Evolutionary conservation across 805 yeast species (phyloP), one percentile per base, ranked within the genome.

Genomic region (Saturnispora bothae): DNA sequence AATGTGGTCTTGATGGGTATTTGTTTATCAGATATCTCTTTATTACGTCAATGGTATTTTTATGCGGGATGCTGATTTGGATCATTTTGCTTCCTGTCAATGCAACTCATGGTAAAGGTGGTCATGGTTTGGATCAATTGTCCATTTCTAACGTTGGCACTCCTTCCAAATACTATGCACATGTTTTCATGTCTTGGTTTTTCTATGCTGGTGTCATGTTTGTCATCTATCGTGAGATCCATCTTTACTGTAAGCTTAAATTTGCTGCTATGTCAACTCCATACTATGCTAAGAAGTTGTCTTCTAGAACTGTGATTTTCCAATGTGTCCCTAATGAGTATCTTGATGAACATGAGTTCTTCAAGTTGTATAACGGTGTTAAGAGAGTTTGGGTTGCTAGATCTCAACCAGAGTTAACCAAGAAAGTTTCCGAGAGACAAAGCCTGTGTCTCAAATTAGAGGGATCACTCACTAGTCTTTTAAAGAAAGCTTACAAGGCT

Each of bases 1-100:
- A 89, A 51, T 80, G 92, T 16, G 97, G 96, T 14, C 56, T 89
- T n/a, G 97, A 89, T 55, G 96, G 96, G 4, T 89, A 83, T 63
- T 78, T 92, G 53, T 89, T 88, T 57, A 61, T 86, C 44, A 68
- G 98, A 47, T 92, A 82, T 53, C 57, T 92, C 21, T 67, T 72
- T 35, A 51, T 81, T 27, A 63, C 84, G 45, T 63, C 72, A 10
- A 43, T 63, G 5, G 53, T 76, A 29, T 73, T 77, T 41, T 65
- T 76, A 1, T 61, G 75, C 31, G 82, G 83, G 4, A 57, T 74
- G 39, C 48, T 76, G 21, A 62, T 76, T 5, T 75, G 72, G 67
- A 77, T 81, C 6, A 69, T 89, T 35, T 62, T 89, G 39, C 66
- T 92, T n/a, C 92, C 97, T 0, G 67, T 89, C 34, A 86, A 88